Percentiles rank a stretch among this genome's conserved stretches.
Evolutionary conservation across 2,329 filamentous ascomycete species (phyloP).

Genomic region (Cladosporium halotolerans): DNA sequence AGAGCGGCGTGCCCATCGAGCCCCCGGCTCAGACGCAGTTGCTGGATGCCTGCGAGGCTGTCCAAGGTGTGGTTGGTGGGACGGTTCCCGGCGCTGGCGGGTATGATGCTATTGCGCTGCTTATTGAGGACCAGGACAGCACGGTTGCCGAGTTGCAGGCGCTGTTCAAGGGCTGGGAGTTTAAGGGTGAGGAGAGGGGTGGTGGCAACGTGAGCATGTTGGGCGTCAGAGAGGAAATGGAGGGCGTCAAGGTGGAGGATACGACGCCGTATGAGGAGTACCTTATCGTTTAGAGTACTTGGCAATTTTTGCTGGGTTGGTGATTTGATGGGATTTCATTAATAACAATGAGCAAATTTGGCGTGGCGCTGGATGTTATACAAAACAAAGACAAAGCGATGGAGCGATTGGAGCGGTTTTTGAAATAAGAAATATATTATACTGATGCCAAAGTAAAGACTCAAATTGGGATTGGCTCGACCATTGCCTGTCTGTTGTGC

Average conservation of each 20-base stretch:
- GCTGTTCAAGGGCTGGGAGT: conserved; percentile 59
- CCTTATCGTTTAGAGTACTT: background rate
- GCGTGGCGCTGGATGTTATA: no score
- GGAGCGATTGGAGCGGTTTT: no score
- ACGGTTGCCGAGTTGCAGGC: conserved; percentile 55
- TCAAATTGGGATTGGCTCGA: no score
- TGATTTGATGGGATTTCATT: no score
- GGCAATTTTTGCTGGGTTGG: no score
- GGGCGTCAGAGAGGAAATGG: conserved; percentile 64
- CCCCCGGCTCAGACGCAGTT: conserved; percentile 77
- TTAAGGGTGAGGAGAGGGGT: conserved; percentile 36
- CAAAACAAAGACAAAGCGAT: no score
- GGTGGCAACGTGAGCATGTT: conserved; percentile 60
- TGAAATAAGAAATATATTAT: no score
- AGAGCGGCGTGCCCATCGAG: conserved; percentile 79
- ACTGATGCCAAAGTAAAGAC: no score
- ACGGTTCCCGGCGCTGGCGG: conserved; percentile 93
- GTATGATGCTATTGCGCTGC: conserved; percentile 78
- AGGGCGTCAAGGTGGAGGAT: conserved; percentile 50
- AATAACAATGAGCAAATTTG: no score
- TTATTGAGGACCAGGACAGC: conserved; percentile 66
- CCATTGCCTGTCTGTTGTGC: no score
- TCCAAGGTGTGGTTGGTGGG: conserved; percentile 80
- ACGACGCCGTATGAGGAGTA: conserved; percentile 34
- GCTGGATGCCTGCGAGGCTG: conserved; percentile 63